phyloP scores from a whole-genome alignment of 192 early-diverging fungal genomes.

The Gamsiella multidivaricata region DNA sequence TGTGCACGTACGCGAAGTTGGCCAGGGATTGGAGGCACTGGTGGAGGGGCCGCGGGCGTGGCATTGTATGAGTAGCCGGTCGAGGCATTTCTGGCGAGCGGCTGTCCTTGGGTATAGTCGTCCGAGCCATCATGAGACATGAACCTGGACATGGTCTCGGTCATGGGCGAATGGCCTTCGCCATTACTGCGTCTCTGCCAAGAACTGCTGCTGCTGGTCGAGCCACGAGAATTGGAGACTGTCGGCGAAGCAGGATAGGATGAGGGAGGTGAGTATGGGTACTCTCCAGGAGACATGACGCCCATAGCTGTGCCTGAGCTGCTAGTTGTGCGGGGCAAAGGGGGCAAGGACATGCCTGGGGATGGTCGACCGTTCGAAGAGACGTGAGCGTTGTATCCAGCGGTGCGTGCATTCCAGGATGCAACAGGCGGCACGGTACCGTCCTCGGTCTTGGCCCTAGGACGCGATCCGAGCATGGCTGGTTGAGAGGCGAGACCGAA shows the following conservation, averaged over 20 bases:
- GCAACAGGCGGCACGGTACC: conserved; percentile 31
- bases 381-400: conserved; percentile 33
- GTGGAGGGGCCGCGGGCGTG: conserved; percentile 25
- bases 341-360: conserved; percentile 53
- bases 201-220: conserved; percentile 52
- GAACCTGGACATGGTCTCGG: conserved; percentile 64
- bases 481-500: conserved; percentile 49
- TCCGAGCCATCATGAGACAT: conserved; percentile 58
- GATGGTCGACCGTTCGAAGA: conserved; percentile 29
- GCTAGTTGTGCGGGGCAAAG: conserved; percentile 47
- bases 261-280: conserved; percentile 64
- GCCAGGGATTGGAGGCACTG: conserved; percentile 51
- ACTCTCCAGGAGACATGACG: conserved; percentile 51
- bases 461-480: conserved; percentile 40
- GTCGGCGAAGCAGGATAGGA: conserved; percentile 69
- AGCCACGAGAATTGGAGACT: conserved; percentile 56
- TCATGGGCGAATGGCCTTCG: conserved; percentile 58
- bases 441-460: conserved; percentile 54
- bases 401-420: conserved; percentile 40
- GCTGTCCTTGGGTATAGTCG: conserved; percentile 43
- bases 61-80: conserved; percentile 48
- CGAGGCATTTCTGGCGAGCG: conserved; percentile 51
- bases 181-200: conserved; percentile 60
- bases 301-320: conserved; percentile 45
- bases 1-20: conserved; percentile 63